phyloP scores from a whole-genome alignment of 2,329 filamentous ascomycete species.

The Fusarium sp. region DNA sequence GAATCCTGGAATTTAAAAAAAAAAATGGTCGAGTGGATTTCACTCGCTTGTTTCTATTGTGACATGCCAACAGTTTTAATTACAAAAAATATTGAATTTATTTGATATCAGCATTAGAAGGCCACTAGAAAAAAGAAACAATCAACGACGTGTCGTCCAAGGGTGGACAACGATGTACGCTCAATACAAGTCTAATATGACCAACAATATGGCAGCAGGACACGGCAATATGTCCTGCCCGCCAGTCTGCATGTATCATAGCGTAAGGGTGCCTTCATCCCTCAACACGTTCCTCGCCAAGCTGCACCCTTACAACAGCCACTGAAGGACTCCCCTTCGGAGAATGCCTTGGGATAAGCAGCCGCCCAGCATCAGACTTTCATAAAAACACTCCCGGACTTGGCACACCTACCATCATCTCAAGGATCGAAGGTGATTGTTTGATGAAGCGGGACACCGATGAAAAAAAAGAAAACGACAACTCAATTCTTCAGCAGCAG shows the following conservation, averaged over 20 bases:
- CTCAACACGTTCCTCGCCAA: constrained; percentile 32
- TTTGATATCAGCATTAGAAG: constrained; percentile 72
- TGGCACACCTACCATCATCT: constrained; percentile 46
- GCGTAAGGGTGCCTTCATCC: constrained; percentile 35
- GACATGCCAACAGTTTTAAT: constrained; percentile 1
- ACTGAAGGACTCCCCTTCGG: constrained; percentile 29
- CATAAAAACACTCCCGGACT: constrained; percentile 14
- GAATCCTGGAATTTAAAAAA: too few species aligned
- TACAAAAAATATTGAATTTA: constrained; percentile 52
- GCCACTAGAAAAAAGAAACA: constrained; percentile 63
- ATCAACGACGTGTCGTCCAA: constrained; percentile 46
- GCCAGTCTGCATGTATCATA: constrained; percentile 37
- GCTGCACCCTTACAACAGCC: constrained; percentile 37
- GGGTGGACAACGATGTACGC: constrained; percentile 44
- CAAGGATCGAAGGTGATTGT: constrained; percentile 43
- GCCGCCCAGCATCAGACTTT: constrained; percentile 27
- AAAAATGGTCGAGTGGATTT: neutral
- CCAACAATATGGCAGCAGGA: constrained; percentile 25
- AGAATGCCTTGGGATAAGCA: constrained; percentile 34
- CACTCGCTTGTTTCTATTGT: neutral
- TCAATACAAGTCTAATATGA: constrained; percentile 38
- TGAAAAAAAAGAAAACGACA: constrained; percentile 49
- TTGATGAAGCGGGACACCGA: constrained; percentile 44
- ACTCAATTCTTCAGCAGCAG: constrained; percentile 52
- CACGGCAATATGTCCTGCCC: constrained; percentile 15